These are phyloP conservation scores for Tanozyma kutaoensis DNA, from an alignment of 805 yeast species.

Conservation along the genomic window DNA sequence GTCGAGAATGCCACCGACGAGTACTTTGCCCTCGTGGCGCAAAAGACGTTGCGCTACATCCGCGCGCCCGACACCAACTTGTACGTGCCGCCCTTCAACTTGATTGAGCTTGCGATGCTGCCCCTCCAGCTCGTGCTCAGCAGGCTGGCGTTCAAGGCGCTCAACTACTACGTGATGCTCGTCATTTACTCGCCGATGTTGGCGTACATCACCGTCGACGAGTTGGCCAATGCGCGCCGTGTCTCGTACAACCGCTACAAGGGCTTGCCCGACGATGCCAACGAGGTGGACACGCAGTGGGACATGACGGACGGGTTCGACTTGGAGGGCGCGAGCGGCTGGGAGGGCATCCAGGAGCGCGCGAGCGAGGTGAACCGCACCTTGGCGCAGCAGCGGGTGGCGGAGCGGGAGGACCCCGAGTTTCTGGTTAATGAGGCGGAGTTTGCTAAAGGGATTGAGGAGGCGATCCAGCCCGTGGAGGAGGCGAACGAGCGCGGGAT, in stretches of 20 bases:
- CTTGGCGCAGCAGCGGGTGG: conserved; percentile 39
- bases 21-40: conserved; percentile 72
- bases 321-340: conserved; percentile 15
- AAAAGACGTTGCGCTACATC: conserved; percentile 69
- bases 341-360: conserved; percentile 25
- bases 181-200: conserved; percentile 59
- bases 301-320: conserved; percentile 64
- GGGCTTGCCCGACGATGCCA: conserved; percentile 63
- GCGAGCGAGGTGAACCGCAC: conserved; percentile 23
- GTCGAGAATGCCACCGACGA: conserved; percentile 77
- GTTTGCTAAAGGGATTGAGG: conserved; percentile 39
- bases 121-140: conserved; percentile 21
- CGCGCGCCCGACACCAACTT: conserved; percentile 83
- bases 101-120: conserved; percentile 40
- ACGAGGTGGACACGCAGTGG: conserved; percentile 71
- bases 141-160: conserved; percentile 15
- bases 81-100: conserved; percentile 74
- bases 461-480: conserved; percentile 44
- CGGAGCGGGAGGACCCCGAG: conserved; percentile 58
- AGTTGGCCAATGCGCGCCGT: conserved; percentile 53
- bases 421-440: conserved; percentile 35
- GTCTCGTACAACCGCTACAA: conserved; percentile 56
- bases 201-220: conserved; percentile 45
- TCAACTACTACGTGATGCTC: conserved; percentile 49
- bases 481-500: conserved; percentile 41